These are phyloP conservation scores for Blastobotrys attinorum DNA, from an alignment of 805 yeast species.

Conservation along the genomic window DNA sequence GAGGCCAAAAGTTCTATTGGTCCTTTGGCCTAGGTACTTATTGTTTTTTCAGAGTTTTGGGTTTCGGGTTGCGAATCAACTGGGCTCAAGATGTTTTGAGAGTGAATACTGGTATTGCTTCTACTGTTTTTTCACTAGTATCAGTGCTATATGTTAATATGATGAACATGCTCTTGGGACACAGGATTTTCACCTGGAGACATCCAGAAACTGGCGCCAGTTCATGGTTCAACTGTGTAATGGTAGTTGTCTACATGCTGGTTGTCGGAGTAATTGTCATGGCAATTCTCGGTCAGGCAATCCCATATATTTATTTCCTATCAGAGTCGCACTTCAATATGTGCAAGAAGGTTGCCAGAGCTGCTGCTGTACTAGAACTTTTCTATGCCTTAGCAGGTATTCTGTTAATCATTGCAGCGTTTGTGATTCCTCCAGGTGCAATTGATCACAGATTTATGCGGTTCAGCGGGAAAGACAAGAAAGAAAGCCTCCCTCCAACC, in stretches of 20 bases:
- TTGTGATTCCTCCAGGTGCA: slow-evolving; percentile 45
- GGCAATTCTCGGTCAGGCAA: slow-evolving; percentile 56
- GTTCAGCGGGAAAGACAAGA: background rate
- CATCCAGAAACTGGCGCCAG: slow-evolving; percentile 64
- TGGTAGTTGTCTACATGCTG: slow-evolving; percentile 41
- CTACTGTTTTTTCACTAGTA: slow-evolving; percentile 47
- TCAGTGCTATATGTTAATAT: slow-evolving; percentile 54
- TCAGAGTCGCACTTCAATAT: slow-evolving; percentile 37
- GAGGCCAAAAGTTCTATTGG: slow-evolving; percentile 57
- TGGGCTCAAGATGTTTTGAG: slow-evolving; percentile 49
- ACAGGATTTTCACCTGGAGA: slow-evolving; percentile 67
- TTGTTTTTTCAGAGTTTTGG: slow-evolving; percentile 45
- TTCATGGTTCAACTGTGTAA: slow-evolving; percentile 32
- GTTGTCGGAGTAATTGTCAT: slow-evolving; percentile 53
- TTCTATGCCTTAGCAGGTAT: slow-evolving; percentile 50
- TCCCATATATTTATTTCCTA: slow-evolving; percentile 53
- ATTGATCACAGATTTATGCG: slow-evolving; percentile 33
- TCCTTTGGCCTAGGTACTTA: slow-evolving; percentile 48
- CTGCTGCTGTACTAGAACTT: slow-evolving; percentile 39
- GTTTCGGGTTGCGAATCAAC: slow-evolving; percentile 47
- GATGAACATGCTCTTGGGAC: slow-evolving; percentile 57
- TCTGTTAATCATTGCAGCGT: slow-evolving; percentile 43
- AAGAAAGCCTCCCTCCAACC: slow-evolving; percentile 25
- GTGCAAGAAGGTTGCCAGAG: slow-evolving; percentile 49
- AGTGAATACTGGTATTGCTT: slow-evolving; percentile 46